Percentiles rank a stretch among this genome's conserved stretches.
Conservation (phyloP, 805 yeast genomes). For the Blastobotrys mokoenaii region DNA sequence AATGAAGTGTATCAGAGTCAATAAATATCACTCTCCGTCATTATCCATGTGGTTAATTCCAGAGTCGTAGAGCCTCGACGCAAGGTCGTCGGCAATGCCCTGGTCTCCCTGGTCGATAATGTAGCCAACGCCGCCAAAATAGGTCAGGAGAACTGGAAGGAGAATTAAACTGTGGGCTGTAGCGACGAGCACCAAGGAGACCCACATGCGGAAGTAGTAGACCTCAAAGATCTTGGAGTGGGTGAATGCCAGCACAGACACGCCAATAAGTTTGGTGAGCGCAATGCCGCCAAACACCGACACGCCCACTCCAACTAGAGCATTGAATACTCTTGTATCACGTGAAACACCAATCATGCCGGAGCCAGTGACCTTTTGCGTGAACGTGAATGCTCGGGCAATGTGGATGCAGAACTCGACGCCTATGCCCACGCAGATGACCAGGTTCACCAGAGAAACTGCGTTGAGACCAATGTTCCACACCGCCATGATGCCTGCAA, state of each 20-base stretch:
- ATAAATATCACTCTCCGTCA: not conserved
- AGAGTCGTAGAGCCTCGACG: constrained; percentile 15
- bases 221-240: constrained; percentile 81
- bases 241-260: constrained; percentile 78
- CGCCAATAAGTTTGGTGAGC: constrained; percentile 82
- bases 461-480: constrained; percentile 80
- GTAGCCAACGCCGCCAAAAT: constrained; percentile 54
- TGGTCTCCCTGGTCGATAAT: constrained; percentile 29
- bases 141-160: constrained; percentile 64
- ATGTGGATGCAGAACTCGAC: constrained; percentile 91
- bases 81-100: constrained; percentile 24
- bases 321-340: constrained; percentile 38
- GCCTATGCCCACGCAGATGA: constrained; percentile 88
- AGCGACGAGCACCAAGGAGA: constrained; percentile 66
- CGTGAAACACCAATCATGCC: constrained; percentile 22
- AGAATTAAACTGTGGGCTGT: constrained; percentile 70
- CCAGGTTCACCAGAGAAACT: constrained; percentile 76
- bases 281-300: constrained; percentile 89
- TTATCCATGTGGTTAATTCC: constrained; percentile 2
- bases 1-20: not conserved
- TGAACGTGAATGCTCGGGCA: constrained; percentile 62
- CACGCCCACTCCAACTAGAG: constrained; percentile 76
- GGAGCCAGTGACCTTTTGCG: constrained; percentile 29
- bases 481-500: constrained; percentile 72
- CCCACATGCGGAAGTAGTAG: constrained; percentile 94